Evolutionary conservation across 1,284 basidiomycete species (phyloP), one percentile per base, ranked within the genome.

Genomic region (Pseudozyma thailandica): DNA sequence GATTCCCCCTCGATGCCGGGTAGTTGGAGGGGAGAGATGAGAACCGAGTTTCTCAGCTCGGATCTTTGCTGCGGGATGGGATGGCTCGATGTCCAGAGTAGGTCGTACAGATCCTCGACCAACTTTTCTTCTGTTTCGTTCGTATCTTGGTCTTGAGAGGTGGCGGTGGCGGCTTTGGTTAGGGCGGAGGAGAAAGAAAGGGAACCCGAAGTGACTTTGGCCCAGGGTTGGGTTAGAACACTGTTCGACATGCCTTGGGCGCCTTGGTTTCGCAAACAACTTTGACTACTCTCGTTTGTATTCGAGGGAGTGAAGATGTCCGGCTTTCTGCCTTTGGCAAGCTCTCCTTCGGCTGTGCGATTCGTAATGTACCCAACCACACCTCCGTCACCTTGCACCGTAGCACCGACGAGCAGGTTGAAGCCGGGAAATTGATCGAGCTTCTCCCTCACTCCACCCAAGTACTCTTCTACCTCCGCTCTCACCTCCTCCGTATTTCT

Each of bases 361-460:
- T 77, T 71, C 1, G 72, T 65, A 1, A 63, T 51, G 21, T 77
- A 72, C 5, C 62, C 72, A 0, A 74, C 50, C 0, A 50, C 56
- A 1, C 33, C 46, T 0, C 56, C 52, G 1, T 49, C 20, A 0
- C 16, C 15, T n/a, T 35, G n/a, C 1, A 52, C 48, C 6, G 61
- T 9, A 0, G 47, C 15, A 0, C 77, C 77, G 3, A 77, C 42
- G 15, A 80, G 33, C 9, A 80, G 44, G 43, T 78, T 80, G 50
- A 80, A 80, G 2, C 78, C 78, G 0, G 77, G 66, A 26, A 26
- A 78, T 9, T 60, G 20, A 15, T 68, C 69, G 35, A 53, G 30
- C 43, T 45, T 57, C 3, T 3, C 25, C 1, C 21, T 42, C 2
- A 74, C 37, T 0, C 31, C 30, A 6, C 21, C 10, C 3, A 77